Evolutionary conservation across 2,329 filamentous ascomycete species (phyloP), one percentile per base, ranked within the genome.

Genomic region (Aspergillus arachidicola): DNA sequence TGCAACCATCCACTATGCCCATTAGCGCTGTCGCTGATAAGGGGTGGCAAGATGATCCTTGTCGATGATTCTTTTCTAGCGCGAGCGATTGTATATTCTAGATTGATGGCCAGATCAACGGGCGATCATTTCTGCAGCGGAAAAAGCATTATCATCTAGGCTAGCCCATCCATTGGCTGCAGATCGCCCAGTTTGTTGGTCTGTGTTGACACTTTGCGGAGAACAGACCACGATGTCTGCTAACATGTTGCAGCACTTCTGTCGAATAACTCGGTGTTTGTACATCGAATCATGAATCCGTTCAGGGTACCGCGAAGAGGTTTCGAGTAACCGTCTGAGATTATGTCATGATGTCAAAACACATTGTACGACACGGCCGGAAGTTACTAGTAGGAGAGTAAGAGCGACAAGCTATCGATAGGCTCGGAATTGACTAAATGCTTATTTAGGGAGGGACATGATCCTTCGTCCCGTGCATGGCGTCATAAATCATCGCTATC

Each of bases 81-180:
- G 51, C n/a, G 32, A 55, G 51, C 14, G n/a, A 36, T 21, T 55
- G 51, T 55, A 55, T 55, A 38, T 36, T 55, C 51, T 55, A 55
- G 51, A 55, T 16, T 55, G 21, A 36, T 41, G 51, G 51, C n/a
- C 51, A 30, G 51, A 55, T 38, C 51, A 55, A 12, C 32, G 36
- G 51, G 36, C 32, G 51, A 55, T 55, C 51, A 55, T 41, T 6
- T 30, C 21, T 54, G 51, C 30, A 36, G 51, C 38, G 38, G 32
- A 34, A n/a, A 41, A 55, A 55, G 7, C 32, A 55, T 26, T 23
- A 38, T 55, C 30, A 10, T 19, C 21, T 6, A 26, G 19, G 16
- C 51, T 26, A 11, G 14, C 11, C n/a, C 51, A 21, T 34, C 26
- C 19, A 36, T 55, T 41, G 51, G 32, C n/a, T 23, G 30, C 32